Conservation (phyloP, 1,284 basidiomycete species). For the Trichosporon inkin region DNA sequence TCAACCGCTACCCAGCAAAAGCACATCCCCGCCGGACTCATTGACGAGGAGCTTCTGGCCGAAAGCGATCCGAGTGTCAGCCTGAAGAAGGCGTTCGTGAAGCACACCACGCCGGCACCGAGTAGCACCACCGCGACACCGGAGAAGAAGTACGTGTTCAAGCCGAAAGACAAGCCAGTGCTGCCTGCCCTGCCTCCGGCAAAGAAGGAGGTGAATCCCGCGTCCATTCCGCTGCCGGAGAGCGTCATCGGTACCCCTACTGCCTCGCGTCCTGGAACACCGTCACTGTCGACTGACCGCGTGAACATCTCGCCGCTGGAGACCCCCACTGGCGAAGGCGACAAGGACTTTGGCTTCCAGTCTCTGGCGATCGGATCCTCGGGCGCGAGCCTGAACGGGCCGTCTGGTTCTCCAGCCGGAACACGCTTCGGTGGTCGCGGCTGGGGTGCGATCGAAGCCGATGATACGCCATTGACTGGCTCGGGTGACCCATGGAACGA, state of each 20-base stretch:
- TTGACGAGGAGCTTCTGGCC: constrained; percentile 45
- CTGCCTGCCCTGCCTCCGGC: constrained; percentile 10
- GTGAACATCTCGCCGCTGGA: constrained; percentile 47
- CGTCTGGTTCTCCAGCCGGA: neutral
- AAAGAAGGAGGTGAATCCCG: constrained; percentile 12
- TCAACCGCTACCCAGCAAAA: constrained; percentile 5
- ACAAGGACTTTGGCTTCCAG: constrained; percentile 38
- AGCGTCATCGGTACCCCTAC: constrained; percentile 32
- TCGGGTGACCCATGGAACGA: constrained; percentile 13
- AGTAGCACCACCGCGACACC: neutral
- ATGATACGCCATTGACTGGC: constrained; percentile 18
- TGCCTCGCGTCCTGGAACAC: constrained; percentile 28
- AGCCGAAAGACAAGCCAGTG: constrained; percentile 25
- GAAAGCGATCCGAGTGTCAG: constrained; percentile 41
- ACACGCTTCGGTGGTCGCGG: constrained; percentile 13
- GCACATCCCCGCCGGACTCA: constrained; percentile 26
- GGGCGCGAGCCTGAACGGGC: constrained; percentile 8
- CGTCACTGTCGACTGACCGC: constrained; percentile 28
- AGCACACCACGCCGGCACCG: constrained; percentile 16
- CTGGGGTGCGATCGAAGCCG: constrained; percentile 24
- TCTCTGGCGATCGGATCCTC: constrained; percentile 35
- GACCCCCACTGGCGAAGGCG: constrained; percentile 21
- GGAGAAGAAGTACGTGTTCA: constrained; percentile 34
- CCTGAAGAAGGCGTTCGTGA: constrained; percentile 46
- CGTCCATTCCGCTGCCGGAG: constrained; percentile 35